Evolutionary conservation across 2,329 filamentous ascomycete genomes (phyloP).

Genomic region (Diaporthe citri): DNA sequence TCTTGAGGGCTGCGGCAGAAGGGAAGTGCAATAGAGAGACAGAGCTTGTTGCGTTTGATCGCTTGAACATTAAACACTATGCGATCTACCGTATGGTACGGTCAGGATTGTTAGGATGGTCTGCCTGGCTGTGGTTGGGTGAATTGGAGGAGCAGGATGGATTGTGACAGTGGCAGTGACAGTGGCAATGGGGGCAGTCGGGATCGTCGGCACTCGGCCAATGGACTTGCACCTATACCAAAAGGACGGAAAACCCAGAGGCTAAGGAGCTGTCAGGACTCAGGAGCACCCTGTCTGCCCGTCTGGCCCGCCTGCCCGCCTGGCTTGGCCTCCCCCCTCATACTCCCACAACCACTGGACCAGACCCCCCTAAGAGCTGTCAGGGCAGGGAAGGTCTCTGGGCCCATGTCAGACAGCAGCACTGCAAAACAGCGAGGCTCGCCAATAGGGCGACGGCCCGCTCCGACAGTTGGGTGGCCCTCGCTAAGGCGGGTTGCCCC

Average conservation of each 20-base stretch:
- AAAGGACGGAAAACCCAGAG: not conserved
- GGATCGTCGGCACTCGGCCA: conserved; percentile 12
- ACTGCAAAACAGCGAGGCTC: conserved; percentile 20
- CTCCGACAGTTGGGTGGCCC: conserved; percentile 7
- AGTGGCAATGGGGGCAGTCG: not conserved
- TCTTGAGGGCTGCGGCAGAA: not conserved
- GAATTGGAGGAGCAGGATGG: not conserved
- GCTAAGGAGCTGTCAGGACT: conserved; percentile 20
- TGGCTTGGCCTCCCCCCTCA: not conserved
- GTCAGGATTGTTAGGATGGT: not conserved
- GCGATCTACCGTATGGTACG: not conserved
- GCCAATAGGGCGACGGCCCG: conserved; percentile 30
- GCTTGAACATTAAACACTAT: conserved; percentile 2
- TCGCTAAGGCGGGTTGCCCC: conserved; percentile 32
- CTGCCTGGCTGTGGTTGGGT: not conserved
- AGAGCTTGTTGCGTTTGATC: conserved; percentile 6
- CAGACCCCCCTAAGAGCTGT: conserved; percentile 1
- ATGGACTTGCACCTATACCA: not conserved
- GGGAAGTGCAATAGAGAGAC: not conserved
- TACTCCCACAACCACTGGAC: not conserved
- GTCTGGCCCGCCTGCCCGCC: not conserved
- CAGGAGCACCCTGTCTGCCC: conserved; percentile 2
- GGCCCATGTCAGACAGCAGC: conserved; percentile 15
- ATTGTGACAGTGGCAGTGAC: not conserved
- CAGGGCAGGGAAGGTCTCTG: not conserved